These are phyloP conservation scores for Huntiella savannae DNA, from an alignment of 2,329 filamentous ascomycete genomes.

Conservation along the genomic window DNA sequence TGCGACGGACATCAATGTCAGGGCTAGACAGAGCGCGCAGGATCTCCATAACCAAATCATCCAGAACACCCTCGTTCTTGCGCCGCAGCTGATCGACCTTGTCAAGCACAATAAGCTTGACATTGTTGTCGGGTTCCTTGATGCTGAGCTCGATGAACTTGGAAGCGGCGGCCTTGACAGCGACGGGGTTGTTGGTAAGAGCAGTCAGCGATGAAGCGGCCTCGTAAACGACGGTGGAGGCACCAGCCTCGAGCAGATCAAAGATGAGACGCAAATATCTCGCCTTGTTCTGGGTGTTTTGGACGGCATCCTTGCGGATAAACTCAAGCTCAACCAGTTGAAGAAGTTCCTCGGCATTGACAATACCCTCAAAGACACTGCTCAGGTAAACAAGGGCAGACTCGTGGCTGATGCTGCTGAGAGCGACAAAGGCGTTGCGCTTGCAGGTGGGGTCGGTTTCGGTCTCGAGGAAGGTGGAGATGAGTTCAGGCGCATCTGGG, in stretches of 20 bases:
- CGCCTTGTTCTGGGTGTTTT: conserved; percentile 90
- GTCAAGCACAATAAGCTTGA: conserved; percentile 94
- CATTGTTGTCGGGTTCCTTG: conserved; percentile 96
- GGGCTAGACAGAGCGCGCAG: conserved; percentile 85
- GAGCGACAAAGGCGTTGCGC: conserved; percentile 86
- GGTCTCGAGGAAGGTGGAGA: conserved; percentile 70
- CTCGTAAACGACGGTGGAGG: conserved; percentile 93
- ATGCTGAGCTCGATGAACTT: conserved; percentile 97
- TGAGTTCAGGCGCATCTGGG: conserved; percentile 83
- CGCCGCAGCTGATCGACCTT: conserved; percentile 73
- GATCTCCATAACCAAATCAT: conserved; percentile 94
- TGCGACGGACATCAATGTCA: conserved; percentile 86
- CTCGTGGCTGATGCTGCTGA: conserved; percentile 81
- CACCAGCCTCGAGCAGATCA: conserved; percentile 78
- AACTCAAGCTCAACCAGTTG: conserved; percentile 93
- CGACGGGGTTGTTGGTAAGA: conserved; percentile 88
- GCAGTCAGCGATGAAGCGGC: conserved; percentile 87
- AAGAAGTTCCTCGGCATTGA: conserved; percentile 82
- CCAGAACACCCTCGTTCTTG: conserved; percentile 77
- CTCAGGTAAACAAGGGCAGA: conserved; percentile 78
- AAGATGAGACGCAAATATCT: conserved; percentile 89
- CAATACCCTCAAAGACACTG: conserved; percentile 77
- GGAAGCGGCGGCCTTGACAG: conserved; percentile 84
- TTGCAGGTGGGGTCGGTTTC: conserved; percentile 95
- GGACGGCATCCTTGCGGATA: conserved; percentile 89